These are phyloP conservation scores for Francoa sonchifolia DNA, from an alignment of 441 rosid species.

Conservation along the genomic window DNA sequence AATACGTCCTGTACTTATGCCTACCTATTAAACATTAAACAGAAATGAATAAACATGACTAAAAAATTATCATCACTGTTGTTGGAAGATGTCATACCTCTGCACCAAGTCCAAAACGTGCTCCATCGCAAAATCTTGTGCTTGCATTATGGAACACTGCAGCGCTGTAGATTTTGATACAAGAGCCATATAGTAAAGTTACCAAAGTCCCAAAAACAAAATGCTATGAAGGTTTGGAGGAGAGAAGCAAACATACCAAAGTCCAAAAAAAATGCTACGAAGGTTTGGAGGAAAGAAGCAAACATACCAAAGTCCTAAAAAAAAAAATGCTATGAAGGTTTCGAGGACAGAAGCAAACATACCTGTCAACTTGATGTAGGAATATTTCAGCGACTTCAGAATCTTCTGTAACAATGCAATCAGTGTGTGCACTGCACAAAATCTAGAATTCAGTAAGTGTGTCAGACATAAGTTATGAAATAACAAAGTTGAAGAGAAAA, in stretches of 20 bases:
- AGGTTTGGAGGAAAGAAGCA: too few species aligned
- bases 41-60: neutral
- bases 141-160: slow-evolving; percentile 21
- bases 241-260: too few species aligned
- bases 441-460: neutral
- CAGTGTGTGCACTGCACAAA: slow-evolving; percentile 35
- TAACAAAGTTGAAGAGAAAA: neutral
- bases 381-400: slow-evolving; percentile 21
- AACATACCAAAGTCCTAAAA: neutral
- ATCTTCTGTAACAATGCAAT: slow-evolving; percentile 31
- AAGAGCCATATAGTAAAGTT: too few species aligned
- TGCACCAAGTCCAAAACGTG: slow-evolving; percentile 23
- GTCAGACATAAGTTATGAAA: neutral
- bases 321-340: neutral
- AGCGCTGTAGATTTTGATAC: slow-evolving; percentile 7
- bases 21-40: slow-evolving; percentile 10
- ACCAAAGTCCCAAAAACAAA: too few species aligned
- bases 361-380: slow-evolving; percentile 32
- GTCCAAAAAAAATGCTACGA: too few species aligned
- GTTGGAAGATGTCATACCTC: slow-evolving; percentile 7
- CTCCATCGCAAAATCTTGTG: slow-evolving; percentile 17
- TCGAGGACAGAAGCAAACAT: slow-evolving; percentile 3
- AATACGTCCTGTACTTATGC: slow-evolving; percentile 16
- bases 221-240: too few species aligned
- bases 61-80: neutral